Conservation (phyloP, 1,284 basidiomycete species). For the Leccinum subspadiceum region DNA sequence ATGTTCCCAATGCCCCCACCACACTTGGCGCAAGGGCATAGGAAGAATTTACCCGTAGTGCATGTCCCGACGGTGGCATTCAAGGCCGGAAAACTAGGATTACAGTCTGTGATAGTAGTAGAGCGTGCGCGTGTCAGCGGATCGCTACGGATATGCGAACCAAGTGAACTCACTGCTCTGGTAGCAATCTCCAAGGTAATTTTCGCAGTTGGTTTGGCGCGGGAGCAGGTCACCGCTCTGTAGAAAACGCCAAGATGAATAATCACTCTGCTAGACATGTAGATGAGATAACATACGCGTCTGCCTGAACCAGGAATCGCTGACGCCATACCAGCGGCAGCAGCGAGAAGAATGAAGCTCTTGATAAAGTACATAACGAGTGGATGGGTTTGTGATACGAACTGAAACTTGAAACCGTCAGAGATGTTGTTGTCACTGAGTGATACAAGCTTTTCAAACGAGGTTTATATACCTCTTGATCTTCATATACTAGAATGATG, state of each 20-base stretch:
- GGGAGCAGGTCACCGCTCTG: not conserved
- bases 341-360: not conserved
- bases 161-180: not conserved
- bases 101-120: not conserved
- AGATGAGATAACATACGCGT: not conserved
- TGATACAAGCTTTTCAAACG: not conserved
- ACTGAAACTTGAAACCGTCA: not conserved
- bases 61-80: not conserved
- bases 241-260: not conserved
- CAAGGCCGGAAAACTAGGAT: not conserved
- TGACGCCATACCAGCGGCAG: not conserved
- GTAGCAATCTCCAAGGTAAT: not conserved
- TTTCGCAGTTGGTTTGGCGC: not conserved
- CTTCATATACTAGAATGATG: not conserved
- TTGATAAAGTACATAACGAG: not conserved
- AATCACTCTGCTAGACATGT: not conserved
- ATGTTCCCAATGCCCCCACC: not conserved
- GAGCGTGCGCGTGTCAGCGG: not conserved
- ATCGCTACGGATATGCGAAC: not conserved
- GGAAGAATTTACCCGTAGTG: not conserved
- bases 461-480: not conserved
- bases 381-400: not conserved
- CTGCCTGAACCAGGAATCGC: not conserved
- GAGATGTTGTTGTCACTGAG: not conserved
- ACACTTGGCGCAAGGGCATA: conserved; percentile 2